Percentiles rank a stretch among this genome's conserved stretches.
Evolutionary conservation across 148 eudicot genomes (phyloP).

Genomic region (Fallopia convolvulus): DNA sequence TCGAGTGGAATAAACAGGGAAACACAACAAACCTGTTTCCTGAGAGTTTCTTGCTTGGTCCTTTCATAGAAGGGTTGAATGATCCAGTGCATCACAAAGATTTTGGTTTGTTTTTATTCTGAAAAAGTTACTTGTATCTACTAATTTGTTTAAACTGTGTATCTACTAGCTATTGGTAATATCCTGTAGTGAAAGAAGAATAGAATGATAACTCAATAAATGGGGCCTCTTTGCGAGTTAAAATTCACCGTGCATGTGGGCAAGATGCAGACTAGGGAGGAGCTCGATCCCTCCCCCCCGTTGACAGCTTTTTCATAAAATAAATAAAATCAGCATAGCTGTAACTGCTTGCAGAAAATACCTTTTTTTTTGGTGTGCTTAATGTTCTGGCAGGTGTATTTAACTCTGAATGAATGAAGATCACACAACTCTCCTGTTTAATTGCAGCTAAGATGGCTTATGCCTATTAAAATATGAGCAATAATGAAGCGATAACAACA

Average conservation of each 20-base stretch:
- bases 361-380: not conserved
- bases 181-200: not conserved
- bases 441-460: not conserved
- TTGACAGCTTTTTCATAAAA: not conserved
- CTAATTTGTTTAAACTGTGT: not conserved
- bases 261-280: not conserved
- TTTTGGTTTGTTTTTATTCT: slow-evolving; percentile 53
- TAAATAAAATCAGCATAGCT: not conserved
- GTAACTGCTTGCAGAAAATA: not conserved
- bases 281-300: not conserved
- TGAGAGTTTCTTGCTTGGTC: slow-evolving; percentile 68
- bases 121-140: not conserved
- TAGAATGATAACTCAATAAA: not conserved
- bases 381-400: not conserved
- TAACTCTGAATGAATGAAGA: not conserved
- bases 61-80: slow-evolving; percentile 77
- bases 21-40: slow-evolving; percentile 51
- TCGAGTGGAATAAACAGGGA: slow-evolving; percentile 67
- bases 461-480: not conserved
- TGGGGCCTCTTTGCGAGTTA: not conserved
- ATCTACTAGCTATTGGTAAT: slow-evolving; percentile 3
- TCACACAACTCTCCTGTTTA: not conserved
- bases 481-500: not conserved
- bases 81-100: slow-evolving; percentile 98
- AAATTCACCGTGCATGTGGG: not conserved